phyloP scores from a whole-genome alignment of 352 stramenopile species.

The Phytophthora fragariae region DNA sequence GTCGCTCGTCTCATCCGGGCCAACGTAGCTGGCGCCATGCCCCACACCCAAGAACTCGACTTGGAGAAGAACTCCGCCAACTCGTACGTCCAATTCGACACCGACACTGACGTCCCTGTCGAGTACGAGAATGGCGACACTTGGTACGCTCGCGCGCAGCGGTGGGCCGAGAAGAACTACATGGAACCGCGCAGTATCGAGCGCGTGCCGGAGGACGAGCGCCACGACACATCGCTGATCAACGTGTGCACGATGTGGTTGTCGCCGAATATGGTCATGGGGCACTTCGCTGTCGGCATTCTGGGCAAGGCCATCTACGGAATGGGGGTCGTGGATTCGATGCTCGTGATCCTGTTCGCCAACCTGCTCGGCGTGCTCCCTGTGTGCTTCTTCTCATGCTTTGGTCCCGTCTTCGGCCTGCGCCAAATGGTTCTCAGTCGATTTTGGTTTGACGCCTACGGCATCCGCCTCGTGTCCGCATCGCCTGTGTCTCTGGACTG shows the following conservation, averaged over 20 bases:
- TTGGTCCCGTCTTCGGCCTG: constrained; percentile 26
- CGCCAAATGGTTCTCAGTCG: constrained; percentile 35
- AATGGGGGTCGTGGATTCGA: constrained; percentile 29
- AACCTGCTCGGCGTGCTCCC: constrained; percentile 29
- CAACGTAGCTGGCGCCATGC: constrained; percentile 21
- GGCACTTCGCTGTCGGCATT: constrained; percentile 31
- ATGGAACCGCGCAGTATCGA: constrained; percentile 40
- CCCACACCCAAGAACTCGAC: constrained; percentile 28
- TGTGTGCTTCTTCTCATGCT: constrained; percentile 27
- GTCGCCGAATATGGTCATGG: constrained; percentile 39
- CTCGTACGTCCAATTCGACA: constrained; percentile 33
- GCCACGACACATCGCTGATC: constrained; percentile 25
- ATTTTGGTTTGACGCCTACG: constrained; percentile 34
- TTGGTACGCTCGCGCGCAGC: constrained; percentile 32
- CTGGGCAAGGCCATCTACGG: constrained; percentile 25
- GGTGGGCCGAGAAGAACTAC: constrained; percentile 39
- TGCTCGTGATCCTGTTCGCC: constrained; percentile 35
- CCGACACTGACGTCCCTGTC: constrained; percentile 27
- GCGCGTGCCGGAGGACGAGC: constrained; percentile 33
- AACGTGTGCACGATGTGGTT: constrained; percentile 38
- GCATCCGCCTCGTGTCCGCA: constrained; percentile 28
- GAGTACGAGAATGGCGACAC: constrained; percentile 37
- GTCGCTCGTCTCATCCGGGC: not conserved
- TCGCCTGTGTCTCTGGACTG: constrained; percentile 38
- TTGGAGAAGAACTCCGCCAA: constrained; percentile 34